Evolutionary conservation across 208 protist species (phyloP).

Genomic region (Hexamita inflata): DNA sequence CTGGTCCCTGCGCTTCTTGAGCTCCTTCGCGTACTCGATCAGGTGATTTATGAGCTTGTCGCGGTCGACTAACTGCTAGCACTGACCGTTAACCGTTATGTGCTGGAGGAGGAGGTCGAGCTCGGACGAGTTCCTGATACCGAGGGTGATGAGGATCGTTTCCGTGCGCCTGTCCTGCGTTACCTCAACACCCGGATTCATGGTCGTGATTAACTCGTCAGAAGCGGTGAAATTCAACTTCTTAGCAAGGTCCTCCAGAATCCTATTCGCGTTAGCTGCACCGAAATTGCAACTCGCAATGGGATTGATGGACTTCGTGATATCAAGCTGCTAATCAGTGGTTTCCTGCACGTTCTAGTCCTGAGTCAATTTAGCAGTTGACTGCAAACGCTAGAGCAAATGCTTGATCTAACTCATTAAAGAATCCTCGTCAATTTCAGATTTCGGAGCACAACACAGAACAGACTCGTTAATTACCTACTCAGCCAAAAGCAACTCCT

Average conservation of each 20-base stretch:
- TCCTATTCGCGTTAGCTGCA: neutral
- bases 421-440: neutral
- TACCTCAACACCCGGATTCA: neutral
- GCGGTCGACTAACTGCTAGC: neutral
- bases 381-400: neutral
- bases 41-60: neutral
- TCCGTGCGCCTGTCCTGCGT: slow-evolving; percentile 9
- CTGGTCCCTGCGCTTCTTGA: too few species aligned
- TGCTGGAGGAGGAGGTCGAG: slow-evolving; percentile 12
- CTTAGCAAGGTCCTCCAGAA: neutral
- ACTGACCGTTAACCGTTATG: neutral
- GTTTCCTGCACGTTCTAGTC: too few species aligned
- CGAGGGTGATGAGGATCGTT: slow-evolving; percentile 1
- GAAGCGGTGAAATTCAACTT: neutral
- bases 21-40: neutral
- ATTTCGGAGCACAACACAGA: neutral
- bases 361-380: neutral
- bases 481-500: slow-evolving; percentile 5
- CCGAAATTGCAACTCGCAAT: neutral
- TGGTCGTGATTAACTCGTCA: neutral
- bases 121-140: slow-evolving; percentile 14
- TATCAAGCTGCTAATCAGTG: too few species aligned
- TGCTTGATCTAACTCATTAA: neutral
- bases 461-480: slow-evolving; percentile 27
- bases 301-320: slow-evolving; percentile 9